Percentiles rank a stretch among this genome's conserved stretches.
Conservation (phyloP, 805 yeast genomes). For the Metschnikowia kunwiensis region DNA sequence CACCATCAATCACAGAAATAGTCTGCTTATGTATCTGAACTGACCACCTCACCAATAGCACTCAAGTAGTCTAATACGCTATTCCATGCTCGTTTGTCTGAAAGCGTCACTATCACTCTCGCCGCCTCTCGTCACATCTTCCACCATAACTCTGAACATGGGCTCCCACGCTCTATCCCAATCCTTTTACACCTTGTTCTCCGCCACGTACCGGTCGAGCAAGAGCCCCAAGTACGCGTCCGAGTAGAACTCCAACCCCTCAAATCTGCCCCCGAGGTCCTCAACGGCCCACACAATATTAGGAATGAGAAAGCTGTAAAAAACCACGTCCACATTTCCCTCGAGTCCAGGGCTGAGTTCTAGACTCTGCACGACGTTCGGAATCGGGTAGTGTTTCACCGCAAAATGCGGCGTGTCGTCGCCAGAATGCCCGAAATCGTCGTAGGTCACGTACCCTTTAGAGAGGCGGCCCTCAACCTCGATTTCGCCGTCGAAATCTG, state of each 20-base stretch:
- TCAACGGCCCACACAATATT: slow-evolving; percentile 33
- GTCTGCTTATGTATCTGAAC: no score
- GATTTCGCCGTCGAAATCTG: slow-evolving; percentile 6
- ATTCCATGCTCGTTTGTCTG: no score
- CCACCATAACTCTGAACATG: no score
- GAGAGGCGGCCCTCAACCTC: slow-evolving; percentile 25
- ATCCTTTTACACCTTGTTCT: slow-evolving; percentile 1
- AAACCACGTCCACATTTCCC: slow-evolving; percentile 60
- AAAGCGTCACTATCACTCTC: no score
- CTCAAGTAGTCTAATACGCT: no score
- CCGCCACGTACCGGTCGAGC: slow-evolving; percentile 29
- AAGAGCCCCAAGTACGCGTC: slow-evolving; percentile 32
- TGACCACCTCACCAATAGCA: no score
- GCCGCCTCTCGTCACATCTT: no score
- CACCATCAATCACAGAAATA: no score
- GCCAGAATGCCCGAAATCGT: slow-evolving; percentile 82
- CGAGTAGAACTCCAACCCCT: slow-evolving; percentile 29
- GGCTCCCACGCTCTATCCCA: no score
- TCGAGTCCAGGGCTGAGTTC: slow-evolving; percentile 29
- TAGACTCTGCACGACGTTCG: slow-evolving; percentile 70
- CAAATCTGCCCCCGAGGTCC: slow-evolving; percentile 22
- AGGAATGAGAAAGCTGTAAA: slow-evolving; percentile 66
- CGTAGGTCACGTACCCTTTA: slow-evolving; percentile 77
- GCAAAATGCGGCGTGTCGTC: slow-evolving; percentile 76
- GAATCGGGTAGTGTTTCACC: slow-evolving; percentile 57